Evolutionary conservation across 2,329 filamentous ascomycete genomes (phyloP), one percentile per base, ranked within the genome.

Genomic region (Cadophora gregata): DNA sequence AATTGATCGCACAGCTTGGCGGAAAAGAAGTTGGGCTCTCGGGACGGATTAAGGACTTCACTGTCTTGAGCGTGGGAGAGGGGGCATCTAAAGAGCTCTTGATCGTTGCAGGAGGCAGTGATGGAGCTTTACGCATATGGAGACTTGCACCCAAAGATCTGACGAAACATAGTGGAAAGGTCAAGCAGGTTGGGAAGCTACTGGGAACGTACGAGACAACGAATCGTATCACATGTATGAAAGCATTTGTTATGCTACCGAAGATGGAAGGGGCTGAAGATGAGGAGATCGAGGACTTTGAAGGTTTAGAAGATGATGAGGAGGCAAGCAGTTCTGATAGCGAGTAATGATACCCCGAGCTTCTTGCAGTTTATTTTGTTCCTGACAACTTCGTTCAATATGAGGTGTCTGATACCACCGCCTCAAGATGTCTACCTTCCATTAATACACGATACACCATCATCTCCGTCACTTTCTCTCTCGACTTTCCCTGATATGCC

Each of bases 41-140:
- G 74, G 96, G 59, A 78, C 88, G 96, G 61, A 89, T 98, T 78
- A 99, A 98, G 81, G 94, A 97, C 76, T 97, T 98, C 78, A 86
- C 88, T 47, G 81, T 95, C 33, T 76, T 79, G 14, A 67, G 84
- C 2, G 64, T 75, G 21, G 67, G 75, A 79, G 60, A 80, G 47
- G 74, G 78, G 50, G 75, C 66, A 74, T 79, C 65, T 72, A 79
- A 73, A 74, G 80, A 76, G 68, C 84, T 84, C 65, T 81, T 91
- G 67, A 78, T 97, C 50, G 83, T 93, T 5, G 88, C 93, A 7
- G 93, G 86, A 7, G 90, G 92, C 79, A 98, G 94, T 76, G 93
- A 97, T 73, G 96, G 96, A 36, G 86, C 88, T 59, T 81, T 97
- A n/a, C 87, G 93, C 60, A 74, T 97, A 19, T 98, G 94, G 91